These are phyloP conservation scores for Trichoderma polysporum DNA, from an alignment of 2,329 filamentous ascomycete genomes.

Conservation along the genomic window DNA sequence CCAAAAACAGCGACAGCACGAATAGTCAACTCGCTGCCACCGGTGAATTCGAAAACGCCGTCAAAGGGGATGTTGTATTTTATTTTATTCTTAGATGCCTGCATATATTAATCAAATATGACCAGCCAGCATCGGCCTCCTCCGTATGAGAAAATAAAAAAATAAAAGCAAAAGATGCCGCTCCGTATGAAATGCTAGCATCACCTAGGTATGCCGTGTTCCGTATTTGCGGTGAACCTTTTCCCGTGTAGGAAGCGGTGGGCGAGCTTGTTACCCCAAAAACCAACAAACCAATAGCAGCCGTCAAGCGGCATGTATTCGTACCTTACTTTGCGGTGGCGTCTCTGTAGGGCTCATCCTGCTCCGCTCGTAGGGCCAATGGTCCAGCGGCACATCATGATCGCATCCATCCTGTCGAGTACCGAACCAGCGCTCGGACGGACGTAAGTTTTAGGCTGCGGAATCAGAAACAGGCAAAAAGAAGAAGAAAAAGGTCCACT, in stretches of 20 bases:
- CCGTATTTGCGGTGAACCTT: not conserved
- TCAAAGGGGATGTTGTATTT: not conserved
- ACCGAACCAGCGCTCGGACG: not conserved
- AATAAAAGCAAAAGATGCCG: too few species aligned
- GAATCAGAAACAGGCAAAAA: not conserved
- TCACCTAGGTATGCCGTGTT: not conserved
- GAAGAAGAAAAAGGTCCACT: not conserved
- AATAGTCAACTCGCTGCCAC: not conserved
- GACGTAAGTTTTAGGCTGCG: conserved; percentile 13
- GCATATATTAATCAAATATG: too few species aligned
- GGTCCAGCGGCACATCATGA: conserved; percentile 17
- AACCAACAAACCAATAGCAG: not conserved
- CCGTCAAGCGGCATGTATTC: not conserved
- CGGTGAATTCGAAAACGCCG: not conserved
- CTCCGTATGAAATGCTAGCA: not conserved
- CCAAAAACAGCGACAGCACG: conserved; percentile 4
- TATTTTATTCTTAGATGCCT: not conserved
- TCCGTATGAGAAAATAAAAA: not conserved
- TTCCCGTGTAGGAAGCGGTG: not conserved
- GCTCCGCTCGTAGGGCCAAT: conserved; percentile 18
- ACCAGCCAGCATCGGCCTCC: not conserved
- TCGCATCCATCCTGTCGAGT: not conserved
- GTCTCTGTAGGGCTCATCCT: conserved; percentile 16
- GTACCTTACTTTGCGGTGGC: conserved; percentile 11
- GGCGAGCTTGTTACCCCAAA: not conserved